Evolutionary conservation across 2,329 filamentous ascomycete genomes (phyloP).

Genomic region (Cercospora sp.): DNA sequence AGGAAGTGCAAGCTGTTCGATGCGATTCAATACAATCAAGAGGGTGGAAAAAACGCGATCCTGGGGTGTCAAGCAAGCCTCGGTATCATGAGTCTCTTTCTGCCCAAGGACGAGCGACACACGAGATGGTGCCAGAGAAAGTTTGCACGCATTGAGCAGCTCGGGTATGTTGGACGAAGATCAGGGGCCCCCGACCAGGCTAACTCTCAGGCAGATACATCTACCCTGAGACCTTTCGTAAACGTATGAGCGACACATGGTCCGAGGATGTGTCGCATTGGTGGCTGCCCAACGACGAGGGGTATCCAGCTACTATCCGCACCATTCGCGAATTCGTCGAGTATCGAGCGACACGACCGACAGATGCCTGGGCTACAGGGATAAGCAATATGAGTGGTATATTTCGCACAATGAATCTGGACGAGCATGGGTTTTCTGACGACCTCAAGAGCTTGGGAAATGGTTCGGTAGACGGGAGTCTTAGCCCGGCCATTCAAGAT

Average conservation of each 20-base stretch:
- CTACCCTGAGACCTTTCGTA: constrained; percentile 71
- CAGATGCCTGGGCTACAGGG: constrained; percentile 29
- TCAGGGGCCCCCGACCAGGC: neutral
- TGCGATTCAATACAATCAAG: constrained; percentile 70
- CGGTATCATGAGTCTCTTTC: constrained; percentile 72
- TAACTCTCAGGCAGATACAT: constrained; percentile 65
- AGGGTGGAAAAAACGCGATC: constrained; percentile 67
- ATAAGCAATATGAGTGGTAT: constrained; percentile 41
- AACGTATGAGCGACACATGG: constrained; percentile 75
- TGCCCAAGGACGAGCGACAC: constrained; percentile 73
- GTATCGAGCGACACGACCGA: constrained; percentile 35
- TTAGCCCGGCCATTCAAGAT: constrained; percentile 25
- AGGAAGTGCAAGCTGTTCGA: constrained; percentile 77
- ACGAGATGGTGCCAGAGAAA: constrained; percentile 77
- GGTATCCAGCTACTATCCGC: constrained; percentile 70
- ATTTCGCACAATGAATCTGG: constrained; percentile 43
- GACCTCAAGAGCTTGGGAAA: constrained; percentile 26
- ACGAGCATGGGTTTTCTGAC: constrained; percentile 28
- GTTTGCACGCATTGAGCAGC: constrained; percentile 73
- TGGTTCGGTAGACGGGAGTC: constrained; percentile 19
- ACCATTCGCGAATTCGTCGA: constrained; percentile 74
- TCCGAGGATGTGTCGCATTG: constrained; percentile 71
- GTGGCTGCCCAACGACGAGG: constrained; percentile 87
- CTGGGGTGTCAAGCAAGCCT: constrained; percentile 74
- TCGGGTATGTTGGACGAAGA: constrained; percentile 63